phyloP scores from a whole-genome alignment of 2,329 filamentous ascomycete genomes.

The Cryphonectria parasitica region DNA sequence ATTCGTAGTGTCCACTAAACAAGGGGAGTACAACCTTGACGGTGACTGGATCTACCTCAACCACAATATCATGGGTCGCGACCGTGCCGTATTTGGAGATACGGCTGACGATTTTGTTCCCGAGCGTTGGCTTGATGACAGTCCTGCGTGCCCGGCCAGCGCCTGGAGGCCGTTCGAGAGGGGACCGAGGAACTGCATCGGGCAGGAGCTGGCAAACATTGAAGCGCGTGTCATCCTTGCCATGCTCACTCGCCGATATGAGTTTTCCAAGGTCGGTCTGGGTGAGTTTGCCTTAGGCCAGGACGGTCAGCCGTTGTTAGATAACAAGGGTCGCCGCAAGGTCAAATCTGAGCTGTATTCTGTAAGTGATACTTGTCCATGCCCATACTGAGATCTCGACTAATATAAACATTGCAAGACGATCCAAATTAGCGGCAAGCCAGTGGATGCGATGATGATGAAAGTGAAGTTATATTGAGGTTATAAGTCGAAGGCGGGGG shows the following conservation, averaged over 20 bases:
- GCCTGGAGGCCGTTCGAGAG: constrained; percentile 59
- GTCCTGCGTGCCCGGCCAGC: constrained; percentile 39
- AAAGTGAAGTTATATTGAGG: constrained; percentile 17
- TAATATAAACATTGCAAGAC: background rate
- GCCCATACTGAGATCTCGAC: background rate
- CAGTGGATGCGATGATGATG: constrained; percentile 32
- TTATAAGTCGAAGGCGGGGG: too few relatives aligned
- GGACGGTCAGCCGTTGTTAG: constrained; percentile 30
- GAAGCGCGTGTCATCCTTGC: constrained; percentile 39
- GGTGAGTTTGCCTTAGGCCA: constrained; percentile 35
- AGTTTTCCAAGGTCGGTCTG: constrained; percentile 39
- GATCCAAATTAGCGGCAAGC: constrained; percentile 25
- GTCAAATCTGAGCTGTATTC: constrained; percentile 28
- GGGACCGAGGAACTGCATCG: constrained; percentile 57
- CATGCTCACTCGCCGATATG: constrained; percentile 36
- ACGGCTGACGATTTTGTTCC: constrained; percentile 25
- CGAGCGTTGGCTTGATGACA: constrained; percentile 33
- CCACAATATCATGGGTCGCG: constrained; percentile 35
- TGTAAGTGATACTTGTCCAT: constrained; percentile 15
- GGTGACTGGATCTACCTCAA: constrained; percentile 42
- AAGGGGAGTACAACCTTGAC: constrained; percentile 38
- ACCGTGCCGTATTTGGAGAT: constrained; percentile 22
- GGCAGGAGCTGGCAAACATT: constrained; percentile 54
- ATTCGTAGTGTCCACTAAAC: constrained; percentile 37
- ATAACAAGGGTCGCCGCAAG: constrained; percentile 33